These are phyloP conservation scores for Fusarium mexicanum DNA, from an alignment of 2,329 filamentous ascomycete species.

Conservation along the genomic window DNA sequence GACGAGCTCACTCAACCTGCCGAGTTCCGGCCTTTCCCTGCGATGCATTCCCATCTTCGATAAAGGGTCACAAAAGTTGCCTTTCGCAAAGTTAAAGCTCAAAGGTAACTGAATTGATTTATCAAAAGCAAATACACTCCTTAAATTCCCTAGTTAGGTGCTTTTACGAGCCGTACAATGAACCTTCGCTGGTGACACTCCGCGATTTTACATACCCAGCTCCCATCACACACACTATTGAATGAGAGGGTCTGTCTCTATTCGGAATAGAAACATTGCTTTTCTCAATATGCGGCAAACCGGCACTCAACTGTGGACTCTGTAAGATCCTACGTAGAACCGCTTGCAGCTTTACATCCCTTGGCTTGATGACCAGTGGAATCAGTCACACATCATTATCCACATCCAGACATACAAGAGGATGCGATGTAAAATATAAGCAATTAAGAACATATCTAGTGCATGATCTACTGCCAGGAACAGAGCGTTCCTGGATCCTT, in stretches of 20 bases:
- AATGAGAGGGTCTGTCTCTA: constrained; percentile 40
- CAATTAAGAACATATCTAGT: constrained; percentile 46
- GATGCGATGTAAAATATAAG: constrained; percentile 28
- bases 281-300: constrained; percentile 59
- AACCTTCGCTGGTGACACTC: constrained; percentile 7
- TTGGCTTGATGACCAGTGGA: constrained; percentile 56
- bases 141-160: neutral
- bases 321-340: constrained; percentile 61
- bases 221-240: constrained; percentile 33
- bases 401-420: neutral
- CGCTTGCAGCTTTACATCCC: constrained; percentile 63
- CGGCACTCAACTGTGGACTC: constrained; percentile 60
- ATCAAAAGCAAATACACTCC: neutral
- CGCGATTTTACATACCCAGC: constrained; percentile 14
- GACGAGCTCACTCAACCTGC: neutral
- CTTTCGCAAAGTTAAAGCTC: neutral
- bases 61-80: neutral
- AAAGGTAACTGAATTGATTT: rapidly evolving
- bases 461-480: neutral
- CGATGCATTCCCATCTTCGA: neutral
- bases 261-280: constrained; percentile 47
- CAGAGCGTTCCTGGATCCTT: constrained; percentile 44
- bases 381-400: neutral
- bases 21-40: constrained; percentile 10
- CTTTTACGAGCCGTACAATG: neutral